Conservation (phyloP, 106 monocot genomes). For the Phalaenopsis aphrodite region DNA sequence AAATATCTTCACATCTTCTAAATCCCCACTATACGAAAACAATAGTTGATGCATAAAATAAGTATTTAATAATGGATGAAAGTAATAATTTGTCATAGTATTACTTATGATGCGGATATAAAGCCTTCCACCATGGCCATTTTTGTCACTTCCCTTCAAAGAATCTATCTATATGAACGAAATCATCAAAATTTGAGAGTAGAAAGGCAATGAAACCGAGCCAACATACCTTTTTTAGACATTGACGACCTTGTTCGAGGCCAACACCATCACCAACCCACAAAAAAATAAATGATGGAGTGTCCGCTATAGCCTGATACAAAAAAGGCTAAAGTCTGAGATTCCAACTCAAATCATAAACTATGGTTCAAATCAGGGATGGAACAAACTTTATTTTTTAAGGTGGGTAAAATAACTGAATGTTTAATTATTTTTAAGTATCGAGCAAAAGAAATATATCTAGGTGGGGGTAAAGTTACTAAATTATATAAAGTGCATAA, state of each 20-base stretch:
- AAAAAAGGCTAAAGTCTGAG: conserved; percentile 3
- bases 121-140: neutral
- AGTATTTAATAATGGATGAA: neutral
- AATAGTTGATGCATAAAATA: neutral
- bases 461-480: too few relatives aligned
- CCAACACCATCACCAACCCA: conserved; percentile 99
- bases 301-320: conserved; percentile 88
- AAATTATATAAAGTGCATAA: too few relatives aligned
- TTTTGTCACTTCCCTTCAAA: neutral
- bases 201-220: neutral
- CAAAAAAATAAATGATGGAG: conserved; percentile 96
- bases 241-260: conserved; percentile 88
- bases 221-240: conserved; percentile 77
- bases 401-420: too few relatives aligned
- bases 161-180: neutral
- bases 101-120: neutral
- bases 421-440: too few relatives aligned
- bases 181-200: neutral
- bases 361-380: neutral
- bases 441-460: too few relatives aligned
- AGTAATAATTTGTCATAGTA: neutral
- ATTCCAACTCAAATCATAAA: conserved; percentile 1
- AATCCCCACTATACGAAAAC: conserved; percentile 79
- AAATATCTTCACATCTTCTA: conserved; percentile 97
- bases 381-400: too few relatives aligned